Evolutionary conservation across 2,329 filamentous ascomycete species (phyloP), one percentile per base, ranked within the genome.

Genomic region (Tothia fuscella): DNA sequence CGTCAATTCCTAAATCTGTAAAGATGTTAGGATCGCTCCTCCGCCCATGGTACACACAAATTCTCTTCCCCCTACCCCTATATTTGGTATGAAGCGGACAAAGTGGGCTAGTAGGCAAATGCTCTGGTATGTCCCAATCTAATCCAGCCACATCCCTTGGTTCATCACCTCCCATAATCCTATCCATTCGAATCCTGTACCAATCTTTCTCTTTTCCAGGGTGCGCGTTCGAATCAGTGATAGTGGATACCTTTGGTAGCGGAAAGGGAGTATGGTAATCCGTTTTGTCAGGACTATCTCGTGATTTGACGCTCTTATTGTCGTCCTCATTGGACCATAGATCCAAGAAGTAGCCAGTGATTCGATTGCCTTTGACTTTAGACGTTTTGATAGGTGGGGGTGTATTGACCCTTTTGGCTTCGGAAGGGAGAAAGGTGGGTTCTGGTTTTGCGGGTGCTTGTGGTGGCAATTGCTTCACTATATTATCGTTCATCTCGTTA

Each of bases 51-150:
- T 57, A 65, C 25, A 61, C 56, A 45, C 65, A 69, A 29, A 62
- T 49, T 3, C 59, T 63, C 14, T 46, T 56, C 5, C 58, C 59
- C 6, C 56, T 54, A 7, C 60, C 57, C 9, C 47, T 46, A 45
- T 68, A 62, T 43, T 58, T 61, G 10, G 52, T 48, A 48, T 59
- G 56, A 13, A 63, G 51, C 5, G 66, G 65, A 50, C 66, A 68
- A 3, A 68, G 45, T 6, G 63, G 63, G 41, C 60, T 64, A 5
- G 43, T 57, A 2, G 62, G 61, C 5, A 67, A 45, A 49, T 69
- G 66, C 47, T 68, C 66, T 2, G 65, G 64, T 1, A 62, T 46
- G 13, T 62, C 50, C 50, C 63, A 56, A 38, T 63, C 61, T 25
- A 43, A 19, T 14, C 38, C 33, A 4, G 26, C 41, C 5, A 30